phyloP scores from a whole-genome alignment of 345 rosid genomes.

The Leavenworthia alabamica region DNA sequence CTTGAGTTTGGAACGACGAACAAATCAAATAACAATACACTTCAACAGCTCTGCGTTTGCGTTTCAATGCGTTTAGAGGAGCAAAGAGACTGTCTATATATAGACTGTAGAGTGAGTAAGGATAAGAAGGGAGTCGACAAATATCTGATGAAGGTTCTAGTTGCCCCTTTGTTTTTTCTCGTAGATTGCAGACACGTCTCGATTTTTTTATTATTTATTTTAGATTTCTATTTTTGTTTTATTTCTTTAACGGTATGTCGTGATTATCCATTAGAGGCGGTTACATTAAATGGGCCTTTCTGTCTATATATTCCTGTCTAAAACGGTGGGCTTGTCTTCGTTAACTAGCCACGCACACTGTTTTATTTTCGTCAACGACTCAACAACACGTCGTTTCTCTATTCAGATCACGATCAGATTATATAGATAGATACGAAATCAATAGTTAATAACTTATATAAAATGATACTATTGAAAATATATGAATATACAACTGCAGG shows the following conservation, averaged over 20 bases:
- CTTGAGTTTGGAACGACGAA: not conserved
- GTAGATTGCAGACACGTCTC: conserved; percentile 3
- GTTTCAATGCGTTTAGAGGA: not conserved
- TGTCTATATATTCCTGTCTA: not conserved
- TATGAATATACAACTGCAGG: conserved; percentile 9
- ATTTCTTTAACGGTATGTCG: not conserved
- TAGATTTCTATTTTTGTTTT: not conserved
- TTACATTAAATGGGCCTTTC: not conserved
- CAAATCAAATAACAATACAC: not conserved
- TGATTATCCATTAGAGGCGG: conserved; percentile 14
- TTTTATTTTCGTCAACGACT: not conserved
- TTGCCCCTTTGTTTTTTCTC: conserved; percentile 8
- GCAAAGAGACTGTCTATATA: not conserved
- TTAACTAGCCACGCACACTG: not conserved
- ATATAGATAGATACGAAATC: not conserved
- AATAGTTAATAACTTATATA: not conserved
- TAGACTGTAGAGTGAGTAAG: not conserved
- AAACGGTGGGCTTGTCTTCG: not conserved
- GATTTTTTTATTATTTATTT: not conserved
- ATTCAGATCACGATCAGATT: not conserved
- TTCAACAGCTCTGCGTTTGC: not conserved
- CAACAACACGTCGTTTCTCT: not conserved
- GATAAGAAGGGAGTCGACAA: conserved; percentile 24
- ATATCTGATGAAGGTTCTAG: conserved; percentile 14
- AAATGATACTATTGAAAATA: not conserved